Evolutionary conservation across 441 rosid genomes (phyloP).

Genomic region (Pelargonium exstipulatum): DNA sequence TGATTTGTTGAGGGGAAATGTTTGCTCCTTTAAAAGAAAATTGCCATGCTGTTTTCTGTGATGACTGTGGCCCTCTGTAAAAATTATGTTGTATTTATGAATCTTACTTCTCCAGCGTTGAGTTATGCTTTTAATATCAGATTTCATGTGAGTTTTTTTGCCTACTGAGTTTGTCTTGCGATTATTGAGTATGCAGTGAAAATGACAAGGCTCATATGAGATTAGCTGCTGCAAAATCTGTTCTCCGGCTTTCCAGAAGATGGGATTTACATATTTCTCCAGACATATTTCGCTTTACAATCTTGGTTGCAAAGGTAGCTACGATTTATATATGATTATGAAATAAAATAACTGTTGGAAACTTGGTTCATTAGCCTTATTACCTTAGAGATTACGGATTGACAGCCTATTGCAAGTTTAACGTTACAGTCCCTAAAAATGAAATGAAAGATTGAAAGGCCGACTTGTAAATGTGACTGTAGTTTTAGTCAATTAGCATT

Average conservation of each 20-base stretch:
- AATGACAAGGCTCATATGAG: conserved; percentile 44
- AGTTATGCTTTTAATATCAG: conserved; percentile 1
- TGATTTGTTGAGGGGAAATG: not conserved
- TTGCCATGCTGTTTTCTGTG: not conserved
- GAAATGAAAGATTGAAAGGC: not conserved
- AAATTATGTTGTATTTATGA: not conserved
- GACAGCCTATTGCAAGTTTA: not conserved
- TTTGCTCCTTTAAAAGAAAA: not conserved
- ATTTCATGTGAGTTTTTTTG: conserved; percentile 2
- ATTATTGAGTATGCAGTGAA: conserved; percentile 42
- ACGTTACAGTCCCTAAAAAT: not conserved
- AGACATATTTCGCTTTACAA: conserved; percentile 51
- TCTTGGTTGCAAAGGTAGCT: conserved; percentile 65
- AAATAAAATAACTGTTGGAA: not conserved
- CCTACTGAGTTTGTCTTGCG: conserved; percentile 8
- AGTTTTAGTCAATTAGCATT: not conserved
- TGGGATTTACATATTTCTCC: conserved; percentile 90
- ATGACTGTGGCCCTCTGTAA: not conserved
- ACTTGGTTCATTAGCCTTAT: not conserved
- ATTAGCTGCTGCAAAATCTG: conserved; percentile 84
- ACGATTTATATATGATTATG: conserved; percentile 10
- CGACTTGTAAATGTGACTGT: not conserved
- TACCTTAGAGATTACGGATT: not conserved
- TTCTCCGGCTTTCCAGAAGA: conserved; percentile 76
- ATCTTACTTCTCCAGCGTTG: not conserved